phyloP scores from a whole-genome alignment of 2,329 filamentous ascomycete genomes.

The Cytospora leucostoma region DNA sequence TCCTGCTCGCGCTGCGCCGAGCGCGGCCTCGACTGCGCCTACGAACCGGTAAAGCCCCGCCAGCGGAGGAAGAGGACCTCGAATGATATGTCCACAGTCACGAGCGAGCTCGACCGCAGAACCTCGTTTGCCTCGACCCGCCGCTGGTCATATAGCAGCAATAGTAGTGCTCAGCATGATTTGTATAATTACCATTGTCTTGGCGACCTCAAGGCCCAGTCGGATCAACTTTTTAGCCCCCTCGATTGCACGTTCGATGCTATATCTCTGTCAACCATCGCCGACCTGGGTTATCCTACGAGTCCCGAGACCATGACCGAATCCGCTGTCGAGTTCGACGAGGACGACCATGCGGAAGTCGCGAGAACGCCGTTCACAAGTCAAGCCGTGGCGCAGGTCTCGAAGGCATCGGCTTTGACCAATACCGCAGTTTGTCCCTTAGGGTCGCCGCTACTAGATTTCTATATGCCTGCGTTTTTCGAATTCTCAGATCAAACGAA shows the following conservation, averaged over 20 bases:
- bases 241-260: slow-evolving; percentile 25
- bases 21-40: slow-evolving; percentile 50
- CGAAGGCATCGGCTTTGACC: slow-evolving; percentile 40
- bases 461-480: slow-evolving; percentile 53
- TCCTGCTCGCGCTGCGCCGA: slow-evolving; percentile 54
- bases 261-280: slow-evolving; percentile 8
- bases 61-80: slow-evolving; percentile 44
- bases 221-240: slow-evolving; percentile 25
- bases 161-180: slow-evolving; percentile 22
- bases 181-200: slow-evolving; percentile 16
- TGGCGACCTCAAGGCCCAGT: slow-evolving; percentile 12
- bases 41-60: slow-evolving; percentile 50
- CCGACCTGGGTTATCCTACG: slow-evolving; percentile 19
- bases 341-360: slow-evolving; percentile 13
- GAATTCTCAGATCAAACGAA: slow-evolving; percentile 59
- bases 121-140: slow-evolving; percentile 35
- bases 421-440: slow-evolving; percentile 45
- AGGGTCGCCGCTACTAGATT: slow-evolving; percentile 50
- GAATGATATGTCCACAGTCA: slow-evolving; percentile 28
- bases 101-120: slow-evolving; percentile 19
- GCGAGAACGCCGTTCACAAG: slow-evolving; percentile 8
- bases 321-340: slow-evolving; percentile 24
- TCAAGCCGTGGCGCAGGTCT: slow-evolving; percentile 30
- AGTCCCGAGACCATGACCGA: slow-evolving; percentile 10
- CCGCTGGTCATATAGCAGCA: slow-evolving; percentile 23